These are phyloP conservation scores for Penicillium atrosanguineum DNA, from an alignment of 495 filamentous ascomycete genomes.

Conservation along the genomic window DNA sequence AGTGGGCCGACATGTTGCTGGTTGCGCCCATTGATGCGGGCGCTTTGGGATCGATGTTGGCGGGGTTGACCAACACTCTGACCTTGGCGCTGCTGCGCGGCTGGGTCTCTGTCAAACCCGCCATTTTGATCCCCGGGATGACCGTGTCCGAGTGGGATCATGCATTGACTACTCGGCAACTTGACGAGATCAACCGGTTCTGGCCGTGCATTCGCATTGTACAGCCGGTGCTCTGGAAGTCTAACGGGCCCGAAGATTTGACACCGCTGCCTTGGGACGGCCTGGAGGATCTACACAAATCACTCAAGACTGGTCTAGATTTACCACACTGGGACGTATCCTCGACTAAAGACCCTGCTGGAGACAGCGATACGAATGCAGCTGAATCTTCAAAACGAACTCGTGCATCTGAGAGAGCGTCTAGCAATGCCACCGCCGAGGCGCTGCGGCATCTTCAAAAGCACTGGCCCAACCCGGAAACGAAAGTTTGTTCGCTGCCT, in stretches of 20 bases:
- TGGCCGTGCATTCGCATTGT: slow-evolving; percentile 80
- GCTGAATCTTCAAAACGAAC: slow-evolving; percentile 2
- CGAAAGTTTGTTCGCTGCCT: slow-evolving; percentile 51
- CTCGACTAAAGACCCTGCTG: not conserved
- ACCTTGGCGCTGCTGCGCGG: slow-evolving; percentile 71
- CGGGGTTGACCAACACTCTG: slow-evolving; percentile 70
- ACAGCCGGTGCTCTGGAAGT: slow-evolving; percentile 71
- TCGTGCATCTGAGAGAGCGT: slow-evolving; percentile 50
- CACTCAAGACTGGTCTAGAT: slow-evolving; percentile 55
- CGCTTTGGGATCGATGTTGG: slow-evolving; percentile 77
- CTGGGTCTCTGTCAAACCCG: slow-evolving; percentile 82
- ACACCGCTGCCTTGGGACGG: slow-evolving; percentile 63
- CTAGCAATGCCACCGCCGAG: slow-evolving; percentile 56
- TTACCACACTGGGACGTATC: slow-evolving; percentile 23
- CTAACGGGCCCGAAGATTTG: slow-evolving; percentile 50
- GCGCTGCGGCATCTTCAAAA: slow-evolving; percentile 43
- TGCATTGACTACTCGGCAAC: slow-evolving; percentile 77
- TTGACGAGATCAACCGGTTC: slow-evolving; percentile 72
- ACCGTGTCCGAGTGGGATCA: slow-evolving; percentile 80
- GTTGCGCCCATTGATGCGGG: slow-evolving; percentile 83
- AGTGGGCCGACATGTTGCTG: slow-evolving; percentile 85
- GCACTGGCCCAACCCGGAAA: slow-evolving; percentile 22
- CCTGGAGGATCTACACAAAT: slow-evolving; percentile 59
- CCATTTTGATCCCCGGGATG: slow-evolving; percentile 80
- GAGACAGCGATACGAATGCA: not conserved